phyloP scores from a whole-genome alignment of 1,139 yeast species.

The Debaryomycetaceae sp. region DNA sequence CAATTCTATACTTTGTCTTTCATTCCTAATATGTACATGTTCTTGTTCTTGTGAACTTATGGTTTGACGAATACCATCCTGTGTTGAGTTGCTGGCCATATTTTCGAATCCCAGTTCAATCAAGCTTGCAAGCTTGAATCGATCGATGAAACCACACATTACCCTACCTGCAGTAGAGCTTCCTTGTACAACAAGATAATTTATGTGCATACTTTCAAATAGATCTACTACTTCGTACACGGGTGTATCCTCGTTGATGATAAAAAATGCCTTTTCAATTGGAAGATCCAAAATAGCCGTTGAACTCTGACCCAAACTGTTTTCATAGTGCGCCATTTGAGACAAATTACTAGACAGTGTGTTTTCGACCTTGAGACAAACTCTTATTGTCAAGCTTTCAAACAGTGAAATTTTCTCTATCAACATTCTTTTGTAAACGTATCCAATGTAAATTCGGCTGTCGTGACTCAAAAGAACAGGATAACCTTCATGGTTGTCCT shows the following conservation, averaged over 20 bases:
- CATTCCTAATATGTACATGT: slow-evolving; percentile 10
- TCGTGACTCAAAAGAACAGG: slow-evolving; percentile 29
- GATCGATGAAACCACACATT: slow-evolving; percentile 40
- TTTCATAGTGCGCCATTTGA: slow-evolving; percentile 25
- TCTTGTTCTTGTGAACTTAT: slow-evolving; percentile 10
- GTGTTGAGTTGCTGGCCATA: slow-evolving; percentile 1
- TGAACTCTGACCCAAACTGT: slow-evolving; percentile 6
- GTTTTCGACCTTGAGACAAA: slow-evolving; percentile 24
- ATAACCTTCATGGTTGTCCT: slow-evolving; percentile 43
- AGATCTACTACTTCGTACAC: slow-evolving; percentile 34
- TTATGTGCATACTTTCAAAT: slow-evolving; percentile 40
- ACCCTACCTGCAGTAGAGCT: slow-evolving; percentile 13
- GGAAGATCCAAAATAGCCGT: slow-evolving; percentile 12
- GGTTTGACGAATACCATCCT: neutral
- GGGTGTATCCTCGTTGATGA: slow-evolving; percentile 33
- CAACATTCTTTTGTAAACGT: slow-evolving; percentile 29
- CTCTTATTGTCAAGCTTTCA: slow-evolving; percentile 4
- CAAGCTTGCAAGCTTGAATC: slow-evolving; percentile 32
- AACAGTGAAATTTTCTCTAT: slow-evolving; percentile 10
- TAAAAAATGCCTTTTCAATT: slow-evolving; percentile 19
- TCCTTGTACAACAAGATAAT: slow-evolving; percentile 27
- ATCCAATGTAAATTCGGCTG: slow-evolving; percentile 33
- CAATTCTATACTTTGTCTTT: slow-evolving; percentile 11
- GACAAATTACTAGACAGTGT: slow-evolving; percentile 19
- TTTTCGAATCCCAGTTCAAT: slow-evolving; percentile 24